Evolutionary conservation across 1,139 yeast species (phyloP), one percentile per base, ranked within the genome.

Genomic region (Blastobotrys persicus): DNA sequence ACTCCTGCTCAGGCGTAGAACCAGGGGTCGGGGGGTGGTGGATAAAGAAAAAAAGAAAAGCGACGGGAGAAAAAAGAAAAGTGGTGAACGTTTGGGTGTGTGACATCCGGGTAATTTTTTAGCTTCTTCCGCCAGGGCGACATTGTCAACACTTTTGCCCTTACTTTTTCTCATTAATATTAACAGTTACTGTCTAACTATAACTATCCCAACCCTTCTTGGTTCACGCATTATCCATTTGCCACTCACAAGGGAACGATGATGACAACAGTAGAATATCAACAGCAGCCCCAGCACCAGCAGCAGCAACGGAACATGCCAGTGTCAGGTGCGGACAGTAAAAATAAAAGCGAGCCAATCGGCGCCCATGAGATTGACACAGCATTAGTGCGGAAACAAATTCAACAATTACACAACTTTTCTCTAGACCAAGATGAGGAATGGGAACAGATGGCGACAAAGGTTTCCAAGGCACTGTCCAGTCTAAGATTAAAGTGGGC

Each of bases 381-480:
- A 12, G 49, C 53, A 2, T 38, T 51, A 28, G 55, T 54, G 12
- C 45, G 48, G 40, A 41, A 31, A 7, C 40, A 49, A 40, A 51
- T 57, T 42, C 54, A 57, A 31, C 38, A 49, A 45, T 52, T 57
- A 16, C 47, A 51, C 42, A 34, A 47, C 3, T 51, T 44, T 20
- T 17, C 47, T 28, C 48, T 57, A 33, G 62, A 59, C 44, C 53
- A 58, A 31, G 62, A 59, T 32, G 59, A 54, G 26, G 58, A 58
- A 38, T 60, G 64, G 64, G 45, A 50, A 13, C 45, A 46, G 14
- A 56, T 57, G 4, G 63, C 63, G 12, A 55, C 56, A 31, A 47
- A 51, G 41, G 53, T 58, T 33, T 47, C 55, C 32, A 46, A 37
- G 5, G 47, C 52, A 13, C 43, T 59, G 20, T 37, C 49, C 18